Evolutionary conservation across 2,329 filamentous ascomycete species (phyloP), one percentile per base, ranked within the genome.

Genomic region (Verticillium isaacii): DNA sequence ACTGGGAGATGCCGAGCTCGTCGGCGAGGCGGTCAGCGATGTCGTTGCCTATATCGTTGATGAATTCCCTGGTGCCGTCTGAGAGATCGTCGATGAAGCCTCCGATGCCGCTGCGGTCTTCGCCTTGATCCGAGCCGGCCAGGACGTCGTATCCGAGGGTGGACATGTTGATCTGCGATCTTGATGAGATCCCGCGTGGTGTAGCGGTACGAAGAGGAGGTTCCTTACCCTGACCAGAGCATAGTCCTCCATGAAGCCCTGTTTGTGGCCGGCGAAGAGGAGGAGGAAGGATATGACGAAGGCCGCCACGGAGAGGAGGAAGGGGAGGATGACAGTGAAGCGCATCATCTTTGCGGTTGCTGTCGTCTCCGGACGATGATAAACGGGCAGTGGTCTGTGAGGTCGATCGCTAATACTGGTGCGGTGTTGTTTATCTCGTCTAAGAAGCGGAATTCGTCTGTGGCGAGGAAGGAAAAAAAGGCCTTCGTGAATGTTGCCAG

Each of bases 1-100:
- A 83, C 63, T 83, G 73, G 1, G 76, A 75, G 61, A 83, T 77
- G 29, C 80, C 80, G 32, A 83, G 70, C n/a, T 74, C 72, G 14
- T 75, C 71, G 57, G 75, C 72, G 56, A 81, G 58, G 59, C 77
- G 66, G 61, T 77, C 79, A 41, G 75, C 76, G 45, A 78, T 64
- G 8, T 77, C 72, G 61, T 76, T 74, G 5, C 72, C 71, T 37
- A 80, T 67, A 36, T 78, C 71, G 65, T 78, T 77, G 63, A 81
- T 62, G 55, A 73, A 69, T 52, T 75, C 74, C 57, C 71, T 72
- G 62, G 75, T 70, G 9, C 74, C 71, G 41, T 75, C 68, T 59
- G 72, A 71, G 55, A 74, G 64, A 32, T 60, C 62, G 36, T 66
- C 64, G 45, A 64, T 17, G 50, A 77, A 32, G 11, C 66, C 66